Evolutionary conservation across 169 alveolate species (phyloP).

Genomic region (Plasmodium knowlesi): DNA sequence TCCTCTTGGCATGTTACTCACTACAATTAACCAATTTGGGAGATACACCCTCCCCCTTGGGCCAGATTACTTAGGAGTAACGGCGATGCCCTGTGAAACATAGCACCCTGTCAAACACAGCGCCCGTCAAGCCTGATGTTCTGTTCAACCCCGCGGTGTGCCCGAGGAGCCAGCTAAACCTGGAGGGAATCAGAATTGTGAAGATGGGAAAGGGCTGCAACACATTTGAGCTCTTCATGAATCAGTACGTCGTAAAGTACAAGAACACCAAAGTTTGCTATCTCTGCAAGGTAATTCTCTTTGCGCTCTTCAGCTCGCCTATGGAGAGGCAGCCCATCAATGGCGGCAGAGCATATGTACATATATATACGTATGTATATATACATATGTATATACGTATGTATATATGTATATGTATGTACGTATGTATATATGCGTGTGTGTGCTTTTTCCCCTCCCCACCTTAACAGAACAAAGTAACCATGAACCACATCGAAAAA

Average conservation of each 20-base stretch:
- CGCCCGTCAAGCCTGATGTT: not conserved
- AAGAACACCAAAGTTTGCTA: slow-evolving; percentile 45
- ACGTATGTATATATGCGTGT: not conserved
- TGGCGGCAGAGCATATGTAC: not conserved
- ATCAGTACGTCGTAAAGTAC: slow-evolving; percentile 50
- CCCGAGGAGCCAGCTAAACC: not conserved
- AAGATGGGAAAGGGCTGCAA: slow-evolving; percentile 14
- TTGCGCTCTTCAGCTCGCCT: not conserved
- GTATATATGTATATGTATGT: too few species aligned
- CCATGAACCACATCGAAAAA: slow-evolving; percentile 29
- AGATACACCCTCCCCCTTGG: too few species aligned
- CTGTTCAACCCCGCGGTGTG: not conserved
- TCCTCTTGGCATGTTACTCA: not conserved
- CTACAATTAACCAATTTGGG: not conserved
- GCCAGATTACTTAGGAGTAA: not conserved
- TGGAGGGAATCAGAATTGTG: slow-evolving; percentile 2
- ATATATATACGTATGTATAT: too few species aligned
- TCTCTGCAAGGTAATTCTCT: slow-evolving; percentile 33
- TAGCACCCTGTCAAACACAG: too few species aligned
- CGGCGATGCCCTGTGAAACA: not conserved
- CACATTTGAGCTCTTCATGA: slow-evolving; percentile 41
- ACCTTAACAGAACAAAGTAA: slow-evolving; percentile 20
- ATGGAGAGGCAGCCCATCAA: not conserved
- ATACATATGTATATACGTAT: too few species aligned
- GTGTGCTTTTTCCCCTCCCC: not conserved